Conservation (phyloP, 164 flowering plant genomes). For the Magnolia kwangsiensis region DNA sequence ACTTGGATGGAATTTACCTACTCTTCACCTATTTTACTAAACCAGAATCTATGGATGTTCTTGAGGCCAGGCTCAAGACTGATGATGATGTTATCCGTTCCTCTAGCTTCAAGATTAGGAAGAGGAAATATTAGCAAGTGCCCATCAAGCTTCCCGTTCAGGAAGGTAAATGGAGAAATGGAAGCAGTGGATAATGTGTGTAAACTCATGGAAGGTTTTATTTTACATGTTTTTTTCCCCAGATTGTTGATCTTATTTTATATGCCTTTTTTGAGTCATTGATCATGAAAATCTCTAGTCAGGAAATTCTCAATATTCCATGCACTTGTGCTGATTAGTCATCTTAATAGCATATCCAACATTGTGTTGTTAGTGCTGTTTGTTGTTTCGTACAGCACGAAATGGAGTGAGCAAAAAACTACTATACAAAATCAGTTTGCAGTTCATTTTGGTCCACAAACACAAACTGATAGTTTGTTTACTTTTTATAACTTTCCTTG, state of each 20-base stretch:
- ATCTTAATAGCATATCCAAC: no score
- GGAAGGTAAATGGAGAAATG: neutral
- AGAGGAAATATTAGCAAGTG: slow-evolving; percentile 48
- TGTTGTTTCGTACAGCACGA: no score
- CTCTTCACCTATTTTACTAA: slow-evolving; percentile 87
- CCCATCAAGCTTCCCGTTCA: neutral
- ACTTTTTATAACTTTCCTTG: no score
- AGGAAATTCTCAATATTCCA: neutral
- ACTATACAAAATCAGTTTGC: no score
- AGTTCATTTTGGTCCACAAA: no score
- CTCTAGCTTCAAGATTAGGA: slow-evolving; percentile 67
- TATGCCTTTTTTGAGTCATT: neutral
- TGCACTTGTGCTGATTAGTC: no score
- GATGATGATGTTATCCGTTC: slow-evolving; percentile 84
- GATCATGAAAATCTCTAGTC: neutral
- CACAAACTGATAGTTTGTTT: no score
- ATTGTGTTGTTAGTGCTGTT: no score
- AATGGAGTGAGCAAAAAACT: no score
- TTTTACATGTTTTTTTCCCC: neutral
- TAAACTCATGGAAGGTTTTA: neutral
- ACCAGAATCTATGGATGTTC: slow-evolving; percentile 43
- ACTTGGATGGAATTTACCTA: slow-evolving; percentile 91
- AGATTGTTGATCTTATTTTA: neutral
- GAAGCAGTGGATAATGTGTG: neutral
- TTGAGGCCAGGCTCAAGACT: slow-evolving; percentile 40